phyloP scores from a whole-genome alignment of 1,139 yeast species.

The Yamadazyma diospyri region DNA sequence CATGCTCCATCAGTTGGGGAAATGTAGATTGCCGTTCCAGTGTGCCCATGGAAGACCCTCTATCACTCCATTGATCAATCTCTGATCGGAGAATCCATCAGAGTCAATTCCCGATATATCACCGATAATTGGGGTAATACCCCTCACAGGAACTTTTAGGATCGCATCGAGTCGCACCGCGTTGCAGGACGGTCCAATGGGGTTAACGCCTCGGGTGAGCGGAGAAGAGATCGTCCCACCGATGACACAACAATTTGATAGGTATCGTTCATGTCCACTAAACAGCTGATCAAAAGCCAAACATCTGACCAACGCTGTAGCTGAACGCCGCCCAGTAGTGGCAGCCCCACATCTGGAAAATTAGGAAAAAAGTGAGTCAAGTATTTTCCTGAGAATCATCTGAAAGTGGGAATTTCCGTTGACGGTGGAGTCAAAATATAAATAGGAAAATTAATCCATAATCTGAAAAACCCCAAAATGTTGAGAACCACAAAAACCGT shows the following conservation, averaged over 20 bases:
- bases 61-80: slow-evolving; percentile 49
- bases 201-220: too few species aligned
- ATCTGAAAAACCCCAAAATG: background rate
- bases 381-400: too few species aligned
- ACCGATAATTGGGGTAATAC: background rate
- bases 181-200: background rate
- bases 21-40: slow-evolving; percentile 62
- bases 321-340: too few species aligned
- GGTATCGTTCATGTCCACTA: too few species aligned
- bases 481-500: background rate
- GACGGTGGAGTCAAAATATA: slow-evolving; percentile 7
- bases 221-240: too few species aligned
- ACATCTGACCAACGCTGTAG: too few species aligned
- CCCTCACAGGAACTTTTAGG: slow-evolving; percentile 1
- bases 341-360: too few species aligned
- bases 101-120: background rate
- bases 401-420: slow-evolving; percentile 5
- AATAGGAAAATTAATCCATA: slow-evolving; percentile 3
- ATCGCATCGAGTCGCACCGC: background rate
- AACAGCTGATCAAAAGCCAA: too few species aligned
- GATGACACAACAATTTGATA: too few species aligned
- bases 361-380: too few species aligned
- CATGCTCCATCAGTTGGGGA: slow-evolving; percentile 38
- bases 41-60: slow-evolving; percentile 92
- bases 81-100: background rate